A percentile compares a stretch with the other conserved stretches of the same genome.
Evolutionary conservation across 2,329 filamentous ascomycete genomes (phyloP).

Genomic region (Fusarium domesticum): DNA sequence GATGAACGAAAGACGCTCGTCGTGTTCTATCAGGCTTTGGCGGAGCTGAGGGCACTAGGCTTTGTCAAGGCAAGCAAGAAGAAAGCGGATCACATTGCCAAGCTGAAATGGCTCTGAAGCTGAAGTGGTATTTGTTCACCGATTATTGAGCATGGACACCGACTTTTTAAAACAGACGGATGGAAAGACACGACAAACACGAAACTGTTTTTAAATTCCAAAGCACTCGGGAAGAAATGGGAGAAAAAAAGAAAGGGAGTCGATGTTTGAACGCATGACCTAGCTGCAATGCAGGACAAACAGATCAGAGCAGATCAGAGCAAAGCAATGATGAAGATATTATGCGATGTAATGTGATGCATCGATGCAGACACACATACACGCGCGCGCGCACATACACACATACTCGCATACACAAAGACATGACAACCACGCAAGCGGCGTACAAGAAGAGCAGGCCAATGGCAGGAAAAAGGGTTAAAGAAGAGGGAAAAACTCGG

Average conservation of each 20-base stretch:
- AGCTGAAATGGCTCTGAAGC: conserved; percentile 71
- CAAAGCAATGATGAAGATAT: neutral
- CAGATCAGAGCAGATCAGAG: no score
- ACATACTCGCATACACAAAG: neutral
- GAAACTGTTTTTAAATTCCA: no score
- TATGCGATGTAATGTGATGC: no score
- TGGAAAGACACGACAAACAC: conserved; percentile 6
- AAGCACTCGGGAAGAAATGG: neutral
- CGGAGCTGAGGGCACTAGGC: conserved; percentile 81
- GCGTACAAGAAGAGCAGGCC: neutral
- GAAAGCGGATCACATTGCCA: conserved; percentile 88
- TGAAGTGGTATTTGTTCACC: neutral
- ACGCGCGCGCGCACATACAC: neutral
- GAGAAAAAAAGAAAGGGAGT: neutral
- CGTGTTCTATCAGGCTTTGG: conserved; percentile 79
- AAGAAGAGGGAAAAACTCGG: conserved; percentile 9
- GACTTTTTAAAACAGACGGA: conserved; percentile 2
- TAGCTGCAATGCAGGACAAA: neutral
- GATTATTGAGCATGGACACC: neutral
- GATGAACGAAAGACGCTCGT: conserved; percentile 61
- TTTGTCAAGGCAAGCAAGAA: conserved; percentile 87
- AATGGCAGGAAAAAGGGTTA: conserved; percentile 2
- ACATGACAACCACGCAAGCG: neutral
- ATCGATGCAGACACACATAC: neutral
- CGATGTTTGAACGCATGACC: conserved; percentile 7